A percentile compares a stretch with the other conserved stretches of the same genome.
Evolutionary conservation across 306 rosid genomes (phyloP).

Genomic region (Prunus fruticosa): DNA sequence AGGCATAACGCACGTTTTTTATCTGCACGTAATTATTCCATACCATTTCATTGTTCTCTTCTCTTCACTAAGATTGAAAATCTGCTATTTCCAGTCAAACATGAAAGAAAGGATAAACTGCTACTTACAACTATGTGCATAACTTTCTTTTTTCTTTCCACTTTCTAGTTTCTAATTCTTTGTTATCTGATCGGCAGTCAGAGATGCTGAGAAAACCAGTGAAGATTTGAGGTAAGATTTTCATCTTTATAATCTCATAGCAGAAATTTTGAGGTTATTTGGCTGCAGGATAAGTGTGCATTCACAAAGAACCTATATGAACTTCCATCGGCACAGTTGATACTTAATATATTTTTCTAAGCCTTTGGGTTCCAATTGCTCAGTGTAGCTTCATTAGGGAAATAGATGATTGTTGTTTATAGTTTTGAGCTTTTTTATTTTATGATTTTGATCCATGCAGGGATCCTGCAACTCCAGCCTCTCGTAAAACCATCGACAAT

Average conservation of each 20-base stretch:
- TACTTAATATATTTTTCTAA: too few relatives aligned
- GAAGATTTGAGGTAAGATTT: slow-evolving; percentile 32
- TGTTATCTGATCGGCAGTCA: slow-evolving; percentile 15
- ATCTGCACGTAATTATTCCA: slow-evolving; percentile 41
- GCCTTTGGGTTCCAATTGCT: too few relatives aligned
- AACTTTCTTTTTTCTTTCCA: not conserved
- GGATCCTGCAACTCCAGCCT: slow-evolving; percentile 16
- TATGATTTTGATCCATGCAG: slow-evolving; percentile 33
- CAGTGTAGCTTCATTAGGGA: too few relatives aligned
- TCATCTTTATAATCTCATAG: not conserved
- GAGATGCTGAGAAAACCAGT: slow-evolving; percentile 29
- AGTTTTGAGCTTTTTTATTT: not conserved
- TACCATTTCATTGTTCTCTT: slow-evolving; percentile 23
- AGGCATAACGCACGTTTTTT: slow-evolving; percentile 52
- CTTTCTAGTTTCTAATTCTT: not conserved
- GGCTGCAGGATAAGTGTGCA: not conserved
- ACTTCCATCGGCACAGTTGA: not conserved
- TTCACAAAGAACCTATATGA: not conserved
- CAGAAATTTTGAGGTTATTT: not conserved
- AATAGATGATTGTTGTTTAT: too few relatives aligned
- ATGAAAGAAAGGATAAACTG: not conserved
- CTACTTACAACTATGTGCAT: not conserved
- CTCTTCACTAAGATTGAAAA: not conserved
- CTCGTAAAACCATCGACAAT: slow-evolving; percentile 28
- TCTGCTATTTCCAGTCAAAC: too few relatives aligned